phyloP scores from a whole-genome alignment of 2,329 filamentous ascomycete genomes.

The Verticillium albo-atrum region DNA sequence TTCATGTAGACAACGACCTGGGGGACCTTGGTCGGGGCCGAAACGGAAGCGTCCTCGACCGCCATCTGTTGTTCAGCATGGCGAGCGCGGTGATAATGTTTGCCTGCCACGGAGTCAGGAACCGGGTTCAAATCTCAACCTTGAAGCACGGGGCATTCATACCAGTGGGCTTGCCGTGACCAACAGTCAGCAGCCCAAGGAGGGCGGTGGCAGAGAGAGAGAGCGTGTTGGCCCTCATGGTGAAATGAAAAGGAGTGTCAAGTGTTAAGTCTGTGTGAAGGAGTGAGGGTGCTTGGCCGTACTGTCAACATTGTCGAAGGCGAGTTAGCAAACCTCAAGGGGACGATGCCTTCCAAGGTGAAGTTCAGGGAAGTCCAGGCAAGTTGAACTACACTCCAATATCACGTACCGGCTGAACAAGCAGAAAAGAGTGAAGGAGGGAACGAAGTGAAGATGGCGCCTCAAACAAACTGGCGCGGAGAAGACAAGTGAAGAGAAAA shows the following conservation, averaged over 20 bases:
- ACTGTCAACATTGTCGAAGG: not conserved
- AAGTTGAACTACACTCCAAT: not conserved
- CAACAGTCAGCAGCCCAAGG: not conserved
- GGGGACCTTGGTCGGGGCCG: conserved; percentile 35
- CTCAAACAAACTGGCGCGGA: not conserved
- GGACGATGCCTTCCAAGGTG: too few relatives aligned
- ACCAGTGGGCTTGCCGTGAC: not conserved
- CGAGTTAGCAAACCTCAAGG: not conserved
- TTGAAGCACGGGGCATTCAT: not conserved
- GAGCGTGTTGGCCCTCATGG: not conserved
- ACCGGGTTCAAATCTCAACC: not conserved
- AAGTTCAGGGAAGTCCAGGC: too few relatives aligned
- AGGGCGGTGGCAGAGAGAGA: not conserved
- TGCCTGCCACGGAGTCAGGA: not conserved
- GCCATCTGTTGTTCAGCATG: conserved; percentile 19
- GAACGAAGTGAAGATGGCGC: not conserved
- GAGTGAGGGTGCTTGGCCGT: not conserved
- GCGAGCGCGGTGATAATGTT: not conserved
- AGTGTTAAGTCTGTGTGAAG: not conserved
- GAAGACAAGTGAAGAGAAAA: not conserved
- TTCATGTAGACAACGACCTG: conserved; percentile 58
- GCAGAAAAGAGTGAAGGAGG: not conserved
- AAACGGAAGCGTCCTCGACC: conserved; percentile 29
- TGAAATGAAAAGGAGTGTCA: not conserved
- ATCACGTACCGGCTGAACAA: not conserved